Percentiles rank a stretch among this genome's conserved stretches.
Evolutionary conservation across 495 filamentous ascomycete genomes (phyloP).

Genomic region (Neurospora sp.): DNA sequence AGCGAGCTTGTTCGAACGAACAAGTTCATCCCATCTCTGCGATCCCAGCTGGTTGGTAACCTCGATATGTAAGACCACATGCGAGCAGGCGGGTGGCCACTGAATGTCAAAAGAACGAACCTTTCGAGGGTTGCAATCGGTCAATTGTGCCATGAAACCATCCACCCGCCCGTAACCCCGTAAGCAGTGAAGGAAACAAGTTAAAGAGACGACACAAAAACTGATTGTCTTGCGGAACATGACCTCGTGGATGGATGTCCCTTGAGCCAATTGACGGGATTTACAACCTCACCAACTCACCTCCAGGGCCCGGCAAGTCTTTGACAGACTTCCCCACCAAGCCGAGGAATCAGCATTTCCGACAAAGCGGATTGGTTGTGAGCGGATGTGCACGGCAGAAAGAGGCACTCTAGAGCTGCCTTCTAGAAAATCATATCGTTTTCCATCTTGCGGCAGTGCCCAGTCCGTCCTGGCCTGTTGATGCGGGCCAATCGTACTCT

Average conservation of each 20-base stretch:
- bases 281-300: neutral
- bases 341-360: neutral
- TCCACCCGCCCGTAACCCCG: neutral
- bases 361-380: neutral
- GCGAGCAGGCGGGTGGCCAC: neutral
- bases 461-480: neutral
- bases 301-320: neutral
- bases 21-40: neutral
- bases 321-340: neutral
- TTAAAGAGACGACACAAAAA: neutral
- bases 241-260: neutral
- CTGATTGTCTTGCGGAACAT: neutral
- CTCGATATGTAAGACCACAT: neutral
- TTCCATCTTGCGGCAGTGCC: neutral
- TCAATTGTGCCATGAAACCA: constrained; percentile 8
- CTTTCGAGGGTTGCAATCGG: constrained; percentile 3
- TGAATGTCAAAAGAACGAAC: neutral
- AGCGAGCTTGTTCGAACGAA: neutral
- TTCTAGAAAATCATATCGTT: neutral
- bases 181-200: neutral
- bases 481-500: neutral
- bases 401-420: neutral
- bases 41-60: neutral
- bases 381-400: neutral
- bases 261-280: neutral